Evolutionary conservation across 2,329 filamentous ascomycete species (phyloP).

Genomic region (Pestalotiopsis sp.): DNA sequence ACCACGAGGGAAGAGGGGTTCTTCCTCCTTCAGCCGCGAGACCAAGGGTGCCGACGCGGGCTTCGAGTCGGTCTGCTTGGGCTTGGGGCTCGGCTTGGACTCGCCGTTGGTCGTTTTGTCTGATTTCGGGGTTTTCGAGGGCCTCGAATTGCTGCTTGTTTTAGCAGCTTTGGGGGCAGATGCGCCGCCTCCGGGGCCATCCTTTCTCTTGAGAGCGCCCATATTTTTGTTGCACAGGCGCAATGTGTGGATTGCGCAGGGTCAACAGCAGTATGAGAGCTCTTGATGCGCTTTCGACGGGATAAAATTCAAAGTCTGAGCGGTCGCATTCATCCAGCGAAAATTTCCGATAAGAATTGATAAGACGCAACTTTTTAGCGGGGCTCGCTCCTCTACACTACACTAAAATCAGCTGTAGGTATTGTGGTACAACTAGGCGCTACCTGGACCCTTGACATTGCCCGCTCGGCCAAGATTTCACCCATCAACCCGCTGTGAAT

Average conservation of each 20-base stretch:
- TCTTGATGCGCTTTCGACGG: background rate
- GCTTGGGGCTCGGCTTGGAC: constrained; percentile 27
- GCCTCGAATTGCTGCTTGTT: constrained; percentile 46
- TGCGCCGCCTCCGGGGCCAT: constrained; percentile 52
- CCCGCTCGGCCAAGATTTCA: too few relatives aligned
- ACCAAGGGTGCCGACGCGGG: constrained; percentile 37
- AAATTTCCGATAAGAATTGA: constrained; percentile 10
- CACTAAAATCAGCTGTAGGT: too few relatives aligned
- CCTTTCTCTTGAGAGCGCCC: constrained; percentile 62
- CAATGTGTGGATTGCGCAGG: constrained; percentile 9
- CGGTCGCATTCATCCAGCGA: constrained; percentile 1
- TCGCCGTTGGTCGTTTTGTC: constrained; percentile 39
- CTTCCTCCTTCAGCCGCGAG: constrained; percentile 71
- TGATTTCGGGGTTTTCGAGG: constrained; percentile 50
- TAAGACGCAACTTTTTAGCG: constrained; percentile 2
- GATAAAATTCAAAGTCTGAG: background rate
- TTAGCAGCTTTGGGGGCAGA: constrained; percentile 52
- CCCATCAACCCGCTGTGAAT: too few relatives aligned
- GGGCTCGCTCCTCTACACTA: background rate
- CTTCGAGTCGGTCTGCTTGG: constrained; percentile 26
- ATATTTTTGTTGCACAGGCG: constrained; percentile 37
- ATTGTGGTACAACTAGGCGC: too few relatives aligned
- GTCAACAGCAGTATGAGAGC: background rate
- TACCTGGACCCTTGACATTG: too few relatives aligned
- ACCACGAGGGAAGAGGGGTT: constrained; percentile 88